Conservation (phyloP, 108 stramenopile species). For the Licmophora abbreviata region DNA sequence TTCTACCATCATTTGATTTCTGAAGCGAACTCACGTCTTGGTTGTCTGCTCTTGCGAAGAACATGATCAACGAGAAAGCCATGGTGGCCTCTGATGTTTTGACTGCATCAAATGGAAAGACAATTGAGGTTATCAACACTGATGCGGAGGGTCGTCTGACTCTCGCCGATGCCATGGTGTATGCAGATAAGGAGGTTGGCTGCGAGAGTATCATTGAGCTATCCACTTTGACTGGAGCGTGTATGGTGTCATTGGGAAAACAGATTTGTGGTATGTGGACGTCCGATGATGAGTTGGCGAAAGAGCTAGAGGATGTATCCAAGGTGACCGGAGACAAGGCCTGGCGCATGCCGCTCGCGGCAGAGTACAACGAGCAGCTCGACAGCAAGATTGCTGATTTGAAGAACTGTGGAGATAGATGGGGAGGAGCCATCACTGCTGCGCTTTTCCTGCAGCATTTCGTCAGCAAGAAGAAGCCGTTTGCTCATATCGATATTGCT, state of each 20-base stretch:
- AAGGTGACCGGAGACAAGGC: conserved; percentile 83
- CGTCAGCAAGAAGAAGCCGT: conserved; percentile 83
- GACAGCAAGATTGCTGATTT: conserved; percentile 86
- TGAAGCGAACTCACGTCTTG: too few relatives aligned
- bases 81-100: conserved; percentile 91
- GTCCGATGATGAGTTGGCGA: conserved; percentile 77
- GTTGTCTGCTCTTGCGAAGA: conserved; percentile 29
- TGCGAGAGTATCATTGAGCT: conserved; percentile 90
- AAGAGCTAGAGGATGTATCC: conserved; percentile 64
- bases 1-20: too few relatives aligned
- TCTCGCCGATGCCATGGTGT: conserved; percentile 95
- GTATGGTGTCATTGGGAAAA: conserved; percentile 65
- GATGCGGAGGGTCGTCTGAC: conserved; percentile 98
- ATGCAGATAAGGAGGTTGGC: conserved; percentile 88
- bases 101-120: conserved; percentile 96
- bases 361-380: conserved; percentile 70
- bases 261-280: conserved; percentile 83
- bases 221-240: conserved; percentile 91
- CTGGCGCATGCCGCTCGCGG: conserved; percentile 86
- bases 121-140: conserved; percentile 95
- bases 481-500: conserved; percentile 85
- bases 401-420: conserved; percentile 63
- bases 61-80: conserved; percentile 92
- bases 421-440: conserved; percentile 88
- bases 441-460: conserved; percentile 87